Evolutionary conservation across 345 rosid species (phyloP).

Genomic region (Salix purpurea): DNA sequence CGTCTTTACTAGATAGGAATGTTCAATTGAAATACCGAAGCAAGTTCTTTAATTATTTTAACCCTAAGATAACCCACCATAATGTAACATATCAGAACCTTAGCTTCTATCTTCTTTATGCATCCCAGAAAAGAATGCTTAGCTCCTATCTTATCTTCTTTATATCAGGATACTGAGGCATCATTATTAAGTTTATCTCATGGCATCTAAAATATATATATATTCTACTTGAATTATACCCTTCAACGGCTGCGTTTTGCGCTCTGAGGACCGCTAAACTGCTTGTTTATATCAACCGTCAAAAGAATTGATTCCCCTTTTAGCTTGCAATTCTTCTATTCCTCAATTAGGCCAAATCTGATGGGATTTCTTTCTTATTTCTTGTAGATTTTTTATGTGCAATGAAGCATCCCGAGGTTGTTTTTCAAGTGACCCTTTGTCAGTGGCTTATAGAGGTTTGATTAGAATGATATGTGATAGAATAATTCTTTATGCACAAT

Average conservation of each 20-base stretch:
- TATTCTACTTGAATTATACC: background rate
- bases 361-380: background rate
- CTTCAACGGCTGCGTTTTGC: background rate
- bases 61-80: too few species aligned
- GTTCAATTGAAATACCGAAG: background rate
- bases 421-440: background rate
- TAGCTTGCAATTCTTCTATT: background rate
- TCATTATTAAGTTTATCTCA: background rate
- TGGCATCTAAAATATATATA: background rate
- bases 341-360: background rate
- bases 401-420: background rate
- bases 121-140: background rate
- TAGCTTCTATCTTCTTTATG: too few species aligned
- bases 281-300: background rate
- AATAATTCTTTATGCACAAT: background rate
- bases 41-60: too few species aligned
- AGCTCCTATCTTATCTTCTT: background rate
- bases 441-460: background rate
- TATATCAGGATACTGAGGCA: background rate
- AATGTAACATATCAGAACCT: background rate
- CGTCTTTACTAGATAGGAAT: background rate
- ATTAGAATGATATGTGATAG: background rate
- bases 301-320: background rate
- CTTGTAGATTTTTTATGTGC: background rate
- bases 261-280: background rate